Base-by-base conservation (phyloP, 2,329 filamentous ascomycete species). In the Diaporthe velutina region DNA sequence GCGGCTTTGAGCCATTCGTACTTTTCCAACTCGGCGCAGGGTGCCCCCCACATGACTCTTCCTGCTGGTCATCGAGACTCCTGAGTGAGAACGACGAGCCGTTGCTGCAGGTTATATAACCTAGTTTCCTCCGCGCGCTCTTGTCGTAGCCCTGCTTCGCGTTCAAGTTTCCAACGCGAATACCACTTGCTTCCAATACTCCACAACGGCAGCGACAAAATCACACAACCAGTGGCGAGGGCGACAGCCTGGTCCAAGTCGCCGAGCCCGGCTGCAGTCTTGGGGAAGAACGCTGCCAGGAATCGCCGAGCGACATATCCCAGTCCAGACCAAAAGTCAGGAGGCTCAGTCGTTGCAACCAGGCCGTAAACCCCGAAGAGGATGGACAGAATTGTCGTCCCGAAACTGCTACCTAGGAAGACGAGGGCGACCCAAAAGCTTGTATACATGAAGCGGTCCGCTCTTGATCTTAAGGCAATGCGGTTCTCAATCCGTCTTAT, bases 231-330 rank as follows among this genome's bases (percentile, higher is more conserved):
- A 22, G 33, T 22, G 10, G 33, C 55, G 5, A 58, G 13, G 22
- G 33, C 55, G 5, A 58, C 55, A 13, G 55, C 55, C 22, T 58
- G 55, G 15, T 58, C 55, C 33, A 58, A 58, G 55, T 58, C 55
- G 33, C 30, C 19, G 55, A 58, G 1, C 19, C 28, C 28, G 33
- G 19, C 33, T 15, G 33, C 33, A 4, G 55, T 58, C 2, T n/a
- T 58, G 22, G 55, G 55, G 55, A 58, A 38, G 22, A 38, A 58
- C 19, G 33, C 30, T 12, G 19, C 30, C 30, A 38, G 33, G 22
- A 58, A 58, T 13, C n/a, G n/a, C 33, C 38, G 30, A 38, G 12
- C 9, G 19, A 25, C 33, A n/a, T 58, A 38, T 3, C 15, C 33
- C 8, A 38, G 3, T 12, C 55, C 30, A 33, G 30, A n/a, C 55